Evolutionary conservation across 1,284 basidiomycete species (phyloP), one percentile per base, ranked within the genome.

Genomic region (Ustilago esculenta): DNA sequence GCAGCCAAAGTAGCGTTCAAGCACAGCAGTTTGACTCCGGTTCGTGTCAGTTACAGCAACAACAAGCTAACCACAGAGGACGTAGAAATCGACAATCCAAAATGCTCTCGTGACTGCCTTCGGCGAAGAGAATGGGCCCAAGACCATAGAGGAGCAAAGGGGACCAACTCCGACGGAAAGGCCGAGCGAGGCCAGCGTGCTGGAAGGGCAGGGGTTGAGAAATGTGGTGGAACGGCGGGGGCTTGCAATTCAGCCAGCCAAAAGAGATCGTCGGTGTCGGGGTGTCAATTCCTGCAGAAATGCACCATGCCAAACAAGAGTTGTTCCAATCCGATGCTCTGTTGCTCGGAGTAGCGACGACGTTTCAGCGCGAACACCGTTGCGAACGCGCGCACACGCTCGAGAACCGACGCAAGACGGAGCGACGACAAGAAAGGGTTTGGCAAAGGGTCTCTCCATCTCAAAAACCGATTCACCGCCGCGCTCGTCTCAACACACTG

Each of bases 191-290:
- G 12, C 7, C 27, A 29, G 12, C 27, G 27, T 29, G 27, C 27
- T 29, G 27, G 27, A 29, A 12, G 12, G 27, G 6, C 7, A 51
- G 52, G 47, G 42, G 20, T 35, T n/a, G 9, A 43, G 34, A 39
- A 52, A 42, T 24, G 47, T 20, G 17, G 7, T 12, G 17, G 40
- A 29, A 25, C 50, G n/a, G n/a, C n/a, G n/a, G n/a, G n/a, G n/a
- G n/a, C n/a, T n/a, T n/a, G n/a, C 41, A 52, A 47, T 30, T 21
- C 7, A 47, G 36, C 20, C 40, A 50, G 24, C n/a, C 20, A 11
- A 30, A 27, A 27, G 24, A 12, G 14, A 12, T 35, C 50, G 23
- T 54, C 46, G 47, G 51, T 42, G 51, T 56, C 48, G 59, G 59
- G 52, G 53, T 54, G 7, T 24, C 35, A 61, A 54, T 23, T 21